Base-by-base conservation (phyloP, 176 grass and related monocot species). In the Carex kokanica region DNA sequence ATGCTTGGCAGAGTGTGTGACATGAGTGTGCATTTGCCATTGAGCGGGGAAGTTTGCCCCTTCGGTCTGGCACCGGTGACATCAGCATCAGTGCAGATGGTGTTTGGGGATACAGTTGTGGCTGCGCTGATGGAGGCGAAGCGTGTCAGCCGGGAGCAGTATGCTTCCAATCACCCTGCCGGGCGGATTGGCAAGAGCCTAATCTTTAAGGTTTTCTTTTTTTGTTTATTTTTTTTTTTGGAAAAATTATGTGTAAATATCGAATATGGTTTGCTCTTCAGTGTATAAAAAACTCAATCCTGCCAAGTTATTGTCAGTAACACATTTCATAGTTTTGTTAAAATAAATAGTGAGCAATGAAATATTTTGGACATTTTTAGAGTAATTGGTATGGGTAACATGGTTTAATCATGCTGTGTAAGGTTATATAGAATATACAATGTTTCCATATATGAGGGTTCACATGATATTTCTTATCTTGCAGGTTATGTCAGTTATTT, bases 121-220 rank as follows among this genome's bases (percentile, higher is more conserved):
- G 96, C 91, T 21, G 89, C 96, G 11, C 84, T 99, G 52, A 99
- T 99, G 96, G 85, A 83, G 60, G 93, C 96, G 0, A 84, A 85
- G 2, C 87, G 86, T 15, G 85, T 99, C 64, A 89, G 89, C 53
- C 86, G 86, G 83, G 96, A 95, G 47, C 93, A 95, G 85, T 95
- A 95, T 78, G 93, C 93, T 5, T 10, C 83, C 31, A 99, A 99
- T 86, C 97, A 99, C 86, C 97, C 97, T 5, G 97, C 97, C 10
- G 97, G 97, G 15, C 91, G 90, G 85, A 99, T 99, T 31, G 97
- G 97, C 25, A 99, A 99, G 72, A 92, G 88, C 43, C 97, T 99
- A 78, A 93, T 99, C 85, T 99, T 96, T 81, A 99, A 99, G 91
- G 97, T 99, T 73, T 14, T 8, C 5, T 65, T 49, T 49, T 66